These are phyloP conservation scores for Eremothecium cymbalariae DNA, from an alignment of 1,139 yeast species.

Conservation along the genomic window DNA sequence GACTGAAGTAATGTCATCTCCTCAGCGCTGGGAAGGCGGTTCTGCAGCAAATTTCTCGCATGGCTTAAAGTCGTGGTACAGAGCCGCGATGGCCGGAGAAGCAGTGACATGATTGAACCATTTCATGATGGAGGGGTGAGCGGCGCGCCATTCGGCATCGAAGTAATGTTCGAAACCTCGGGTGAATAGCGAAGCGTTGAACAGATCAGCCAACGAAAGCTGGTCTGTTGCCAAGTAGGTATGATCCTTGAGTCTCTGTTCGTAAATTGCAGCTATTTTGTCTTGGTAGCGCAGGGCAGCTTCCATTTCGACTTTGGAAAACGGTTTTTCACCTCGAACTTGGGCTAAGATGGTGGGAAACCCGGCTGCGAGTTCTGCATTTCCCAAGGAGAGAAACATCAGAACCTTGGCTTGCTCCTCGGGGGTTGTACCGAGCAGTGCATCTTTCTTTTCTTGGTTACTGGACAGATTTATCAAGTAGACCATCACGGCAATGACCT, in stretches of 20 bases:
- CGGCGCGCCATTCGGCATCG: slow-evolving; percentile 70
- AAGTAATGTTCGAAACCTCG: slow-evolving; percentile 63
- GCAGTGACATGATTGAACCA: slow-evolving; percentile 74
- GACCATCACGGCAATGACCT: slow-evolving; percentile 61
- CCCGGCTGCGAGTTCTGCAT: slow-evolving; percentile 53
- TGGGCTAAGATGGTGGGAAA: slow-evolving; percentile 37
- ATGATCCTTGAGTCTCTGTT: slow-evolving; percentile 54
- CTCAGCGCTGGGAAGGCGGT: too few relatives aligned
- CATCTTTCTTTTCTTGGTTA: slow-evolving; percentile 23
- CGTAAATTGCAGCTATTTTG: slow-evolving; percentile 38
- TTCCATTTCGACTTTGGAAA: slow-evolving; percentile 70
- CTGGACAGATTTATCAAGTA: slow-evolving; percentile 33
- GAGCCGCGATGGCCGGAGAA: slow-evolving; percentile 46
- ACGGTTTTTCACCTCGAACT: slow-evolving; percentile 44
- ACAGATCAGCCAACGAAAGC: slow-evolving; percentile 69
- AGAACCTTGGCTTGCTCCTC: slow-evolving; percentile 60
- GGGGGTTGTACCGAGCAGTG: slow-evolving; percentile 49
- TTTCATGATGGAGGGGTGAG: slow-evolving; percentile 69
- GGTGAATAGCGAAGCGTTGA: slow-evolving; percentile 45
- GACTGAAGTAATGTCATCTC: too few relatives aligned
- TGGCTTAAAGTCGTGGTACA: slow-evolving; percentile 45
- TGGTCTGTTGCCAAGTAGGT: slow-evolving; percentile 86
- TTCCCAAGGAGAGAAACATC: slow-evolving; percentile 77
- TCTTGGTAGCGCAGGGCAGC: slow-evolving; percentile 38
- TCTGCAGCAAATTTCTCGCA: slow-evolving; percentile 5